Evolutionary conservation across 352 stramenopile species (phyloP).

Genomic region (Pythium biforme): DNA sequence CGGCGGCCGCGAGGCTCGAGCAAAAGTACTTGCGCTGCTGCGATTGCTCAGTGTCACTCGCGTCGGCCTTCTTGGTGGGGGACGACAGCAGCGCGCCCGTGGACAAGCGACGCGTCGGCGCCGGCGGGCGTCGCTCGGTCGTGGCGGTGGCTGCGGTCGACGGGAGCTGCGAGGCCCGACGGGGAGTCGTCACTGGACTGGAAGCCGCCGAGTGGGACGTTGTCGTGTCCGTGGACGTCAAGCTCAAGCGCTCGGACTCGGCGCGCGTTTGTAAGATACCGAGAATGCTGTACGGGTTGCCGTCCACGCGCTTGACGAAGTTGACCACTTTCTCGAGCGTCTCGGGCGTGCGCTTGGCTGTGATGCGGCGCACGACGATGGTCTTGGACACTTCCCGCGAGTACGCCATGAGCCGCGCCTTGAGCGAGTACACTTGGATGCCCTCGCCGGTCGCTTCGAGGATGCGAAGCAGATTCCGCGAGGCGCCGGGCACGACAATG

Average conservation of each 20-base stretch:
- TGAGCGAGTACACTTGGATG: slow-evolving; percentile 80
- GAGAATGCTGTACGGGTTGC: slow-evolving; percentile 84
- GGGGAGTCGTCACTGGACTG: slow-evolving; percentile 1
- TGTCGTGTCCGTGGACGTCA: slow-evolving; percentile 1
- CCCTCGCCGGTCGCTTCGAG: slow-evolving; percentile 79
- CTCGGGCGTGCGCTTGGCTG: slow-evolving; percentile 40
- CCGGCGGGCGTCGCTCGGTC: slow-evolving; percentile 1
- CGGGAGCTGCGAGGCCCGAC: slow-evolving; percentile 12
- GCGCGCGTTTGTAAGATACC: slow-evolving; percentile 58
- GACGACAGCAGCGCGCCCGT: slow-evolving; percentile 8
- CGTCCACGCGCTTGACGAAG: slow-evolving; percentile 71
- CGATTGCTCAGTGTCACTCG: background rate
- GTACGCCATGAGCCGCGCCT: slow-evolving; percentile 76
- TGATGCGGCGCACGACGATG: slow-evolving; percentile 71
- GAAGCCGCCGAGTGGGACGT: background rate
- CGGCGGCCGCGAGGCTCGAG: slow-evolving; percentile 75
- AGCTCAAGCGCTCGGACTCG: slow-evolving; percentile 43
- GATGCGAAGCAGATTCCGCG: slow-evolving; percentile 58
- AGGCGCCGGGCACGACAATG: slow-evolving; percentile 72
- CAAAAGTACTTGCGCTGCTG: slow-evolving; percentile 87
- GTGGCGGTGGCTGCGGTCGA: slow-evolving; percentile 4
- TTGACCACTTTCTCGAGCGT: slow-evolving; percentile 38
- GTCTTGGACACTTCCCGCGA: slow-evolving; percentile 74
- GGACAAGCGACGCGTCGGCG: slow-evolving; percentile 5
- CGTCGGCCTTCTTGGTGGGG: slow-evolving; percentile 14